Base-by-base conservation (phyloP, 2,329 filamentous ascomycete species). In the Diaporthe nobilis region DNA sequence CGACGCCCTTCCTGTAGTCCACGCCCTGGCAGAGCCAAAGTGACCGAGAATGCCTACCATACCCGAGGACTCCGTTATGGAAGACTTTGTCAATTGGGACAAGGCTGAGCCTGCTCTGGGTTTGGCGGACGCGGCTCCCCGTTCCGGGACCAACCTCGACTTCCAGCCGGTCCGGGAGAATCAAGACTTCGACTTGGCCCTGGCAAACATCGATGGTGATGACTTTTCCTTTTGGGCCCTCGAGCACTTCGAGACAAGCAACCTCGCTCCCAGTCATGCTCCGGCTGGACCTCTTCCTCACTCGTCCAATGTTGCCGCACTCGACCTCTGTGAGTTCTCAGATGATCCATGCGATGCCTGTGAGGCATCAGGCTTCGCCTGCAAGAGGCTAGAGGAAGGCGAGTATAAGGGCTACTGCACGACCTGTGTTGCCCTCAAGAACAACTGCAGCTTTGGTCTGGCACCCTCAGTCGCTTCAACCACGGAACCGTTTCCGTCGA, bases 41-140 rank as follows among this genome's bases (percentile, higher is more conserved):
- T 70, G 37, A 53, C 55, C 63, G 34, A 58, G n/a, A 37, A 79
- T 79, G 78, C 78, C 78, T 37, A 57, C 68, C 51, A 76, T 78
- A 31, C 78, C 77, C 71, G 78, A 80, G 65, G 72, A 77, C 57
- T 42, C 73, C 28, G 74, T 53, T 22, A 85, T 89, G 86, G 91
- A 93, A 73, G 89, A 92, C 77, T 91, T 93, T 81, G 89, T 94
- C 82, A 86, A 92, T 81, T 92, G 91, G 90, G 89, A 91, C 79
- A 83, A 87, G 75, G 85, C 87, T 68, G 87, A 84, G 61, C 84
- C 85, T 57, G 81, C 82, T 55, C 49, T 61, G 5, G 67, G 72
- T 6, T 37, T 65, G 15, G 68, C 37, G 12, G 71, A 83, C 76
- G 78, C 84, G 44, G 77, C 82, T 47, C 78, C 81, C 67, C 81